phyloP scores from a whole-genome alignment of 2,329 filamentous ascomycete genomes.

The Fusarium nygamai region DNA sequence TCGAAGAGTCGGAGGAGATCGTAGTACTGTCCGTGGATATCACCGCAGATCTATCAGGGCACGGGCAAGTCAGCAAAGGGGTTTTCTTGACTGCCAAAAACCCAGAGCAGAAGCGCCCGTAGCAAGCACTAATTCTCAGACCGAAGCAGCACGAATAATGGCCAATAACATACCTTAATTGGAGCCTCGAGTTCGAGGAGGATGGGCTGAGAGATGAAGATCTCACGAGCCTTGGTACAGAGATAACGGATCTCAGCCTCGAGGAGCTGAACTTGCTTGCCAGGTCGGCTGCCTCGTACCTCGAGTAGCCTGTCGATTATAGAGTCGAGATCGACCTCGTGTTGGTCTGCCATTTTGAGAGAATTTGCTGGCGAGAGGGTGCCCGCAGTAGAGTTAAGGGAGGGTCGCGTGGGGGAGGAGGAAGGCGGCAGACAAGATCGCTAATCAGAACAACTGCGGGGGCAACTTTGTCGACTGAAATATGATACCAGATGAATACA shows the following conservation, averaged over 20 bases:
- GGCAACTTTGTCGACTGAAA: slow-evolving; percentile 38
- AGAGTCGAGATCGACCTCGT: slow-evolving; percentile 98
- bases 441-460: slow-evolving; percentile 46
- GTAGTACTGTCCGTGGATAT: slow-evolving; percentile 99
- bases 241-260: slow-evolving; percentile 97
- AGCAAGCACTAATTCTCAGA: not conserved
- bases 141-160: not conserved
- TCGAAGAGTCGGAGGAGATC: slow-evolving; percentile 97
- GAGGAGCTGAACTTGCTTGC: slow-evolving; percentile 97
- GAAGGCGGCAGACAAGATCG: slow-evolving; percentile 43
- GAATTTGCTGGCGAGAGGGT: slow-evolving; percentile 50
- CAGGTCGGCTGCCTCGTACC: slow-evolving; percentile 95
- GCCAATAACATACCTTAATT: slow-evolving; percentile 81
- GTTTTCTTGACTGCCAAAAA: not conserved
- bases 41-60: slow-evolving; percentile 85
- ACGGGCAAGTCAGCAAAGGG: slow-evolving; percentile 28
- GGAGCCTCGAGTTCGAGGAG: slow-evolving; percentile 96
- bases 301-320: slow-evolving; percentile 99
- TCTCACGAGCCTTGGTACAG: slow-evolving; percentile 98
- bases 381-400: slow-evolving; percentile 50
- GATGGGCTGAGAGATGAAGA: slow-evolving; percentile 99
- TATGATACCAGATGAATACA: slow-evolving; percentile 47
- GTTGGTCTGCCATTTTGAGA: slow-evolving; percentile 68
- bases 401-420: slow-evolving; percentile 39
- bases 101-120: not conserved